Evolutionary conservation across 2,329 filamentous ascomycete species (phyloP).

Genomic region (Arthrobotrys conoides): DNA sequence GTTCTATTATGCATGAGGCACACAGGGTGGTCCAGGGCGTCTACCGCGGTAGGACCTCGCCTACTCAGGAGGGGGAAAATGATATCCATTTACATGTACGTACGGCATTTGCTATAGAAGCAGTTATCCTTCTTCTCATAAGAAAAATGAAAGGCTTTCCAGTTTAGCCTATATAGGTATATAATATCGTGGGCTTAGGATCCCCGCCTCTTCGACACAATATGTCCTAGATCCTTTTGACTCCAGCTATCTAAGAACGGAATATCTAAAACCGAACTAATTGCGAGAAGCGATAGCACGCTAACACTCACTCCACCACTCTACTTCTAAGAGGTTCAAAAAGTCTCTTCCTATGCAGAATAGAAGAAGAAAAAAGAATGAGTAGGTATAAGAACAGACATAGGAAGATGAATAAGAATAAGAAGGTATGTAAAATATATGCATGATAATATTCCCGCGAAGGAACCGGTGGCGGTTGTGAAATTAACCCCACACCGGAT

Average conservation of each 20-base stretch:
- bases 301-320: neutral
- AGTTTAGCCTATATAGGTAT: constrained; percentile 25
- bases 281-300: constrained; percentile 4
- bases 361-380: neutral
- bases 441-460: constrained; percentile 49
- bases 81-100: too few species aligned
- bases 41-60: constrained; percentile 26
- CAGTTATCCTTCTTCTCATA: neutral
- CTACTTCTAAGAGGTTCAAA: neutral
- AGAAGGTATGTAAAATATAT: constrained; percentile 13
- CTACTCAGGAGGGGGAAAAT: neutral
- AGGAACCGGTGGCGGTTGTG: constrained; percentile 36
- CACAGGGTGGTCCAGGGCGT: constrained; percentile 17
- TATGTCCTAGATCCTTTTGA: neutral
- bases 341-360: neutral
- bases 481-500: constrained; percentile 40
- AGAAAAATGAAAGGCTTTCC: neutral
- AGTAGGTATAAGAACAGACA: neutral
- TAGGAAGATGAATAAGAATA: neutral
- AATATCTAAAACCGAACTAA: constrained; percentile 11
- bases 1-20: constrained; percentile 4
- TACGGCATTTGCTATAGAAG: neutral
- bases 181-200: too few species aligned
- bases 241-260: constrained; percentile 6
- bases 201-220: neutral